These are phyloP conservation scores for Pythium brassicae DNA, from an alignment of 352 stramenopile species.

Conservation along the genomic window DNA sequence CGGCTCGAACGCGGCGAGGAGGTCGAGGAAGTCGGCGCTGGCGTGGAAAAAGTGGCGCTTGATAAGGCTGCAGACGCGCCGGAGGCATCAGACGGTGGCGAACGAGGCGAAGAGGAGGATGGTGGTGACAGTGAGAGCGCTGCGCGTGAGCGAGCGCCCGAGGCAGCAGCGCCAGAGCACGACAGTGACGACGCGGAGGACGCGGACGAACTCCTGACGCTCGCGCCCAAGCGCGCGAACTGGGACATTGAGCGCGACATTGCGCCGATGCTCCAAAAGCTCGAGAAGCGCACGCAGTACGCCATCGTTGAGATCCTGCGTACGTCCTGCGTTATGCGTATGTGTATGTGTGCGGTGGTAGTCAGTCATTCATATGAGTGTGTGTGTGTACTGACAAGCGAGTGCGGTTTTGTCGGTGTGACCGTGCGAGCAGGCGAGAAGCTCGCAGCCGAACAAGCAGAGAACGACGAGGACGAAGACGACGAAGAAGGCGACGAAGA, in stretches of 20 bases:
- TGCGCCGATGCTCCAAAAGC: slow-evolving; percentile 82
- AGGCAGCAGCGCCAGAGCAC: slow-evolving; percentile 9
- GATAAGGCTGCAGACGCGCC: slow-evolving; percentile 13
- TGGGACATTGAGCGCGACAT: slow-evolving; percentile 88
- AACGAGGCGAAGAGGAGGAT: background rate
- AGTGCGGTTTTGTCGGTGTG: background rate
- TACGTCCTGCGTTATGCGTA: slow-evolving; percentile 21
- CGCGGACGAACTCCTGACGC: slow-evolving; percentile 61
- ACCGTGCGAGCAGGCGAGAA: slow-evolving; percentile 67
- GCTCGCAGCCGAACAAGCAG: slow-evolving; percentile 65
- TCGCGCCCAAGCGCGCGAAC: slow-evolving; percentile 81
- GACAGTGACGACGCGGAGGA: slow-evolving; percentile 19
- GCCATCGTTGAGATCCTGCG: slow-evolving; percentile 84
- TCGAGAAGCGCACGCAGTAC: slow-evolving; percentile 82
- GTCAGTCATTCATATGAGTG: background rate
- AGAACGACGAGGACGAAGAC: slow-evolving; percentile 52
- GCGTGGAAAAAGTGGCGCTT: slow-evolving; percentile 4
- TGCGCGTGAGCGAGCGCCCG: background rate
- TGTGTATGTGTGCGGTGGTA: background rate
- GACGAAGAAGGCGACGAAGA: slow-evolving; percentile 44
- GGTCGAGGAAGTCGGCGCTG: slow-evolving; percentile 13
- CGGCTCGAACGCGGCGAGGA: slow-evolving; percentile 26
- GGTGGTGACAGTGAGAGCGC: background rate
- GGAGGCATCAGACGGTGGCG: background rate
- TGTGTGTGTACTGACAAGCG: background rate